A percentile compares a stretch with the other conserved stretches of the same genome.
phyloP scores from a whole-genome alignment of 208 protist genomes.

The Trypanosoma cruzi region DNA sequence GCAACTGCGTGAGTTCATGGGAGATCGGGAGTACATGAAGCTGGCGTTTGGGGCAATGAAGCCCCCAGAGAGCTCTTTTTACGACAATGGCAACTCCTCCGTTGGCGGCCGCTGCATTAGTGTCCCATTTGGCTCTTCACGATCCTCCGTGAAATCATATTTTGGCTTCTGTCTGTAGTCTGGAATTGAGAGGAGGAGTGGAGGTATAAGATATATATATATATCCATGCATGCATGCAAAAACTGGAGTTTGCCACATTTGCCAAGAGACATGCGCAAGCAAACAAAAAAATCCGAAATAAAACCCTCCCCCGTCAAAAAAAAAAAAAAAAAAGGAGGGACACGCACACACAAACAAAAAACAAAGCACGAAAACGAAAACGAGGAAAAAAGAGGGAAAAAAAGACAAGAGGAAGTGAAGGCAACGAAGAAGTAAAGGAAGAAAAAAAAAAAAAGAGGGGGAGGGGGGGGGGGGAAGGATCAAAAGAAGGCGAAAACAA shows the following conservation, averaged over 20 bases:
- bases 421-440: not conserved
- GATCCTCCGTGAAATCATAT: conserved; percentile 27
- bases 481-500: not conserved
- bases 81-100: conserved; percentile 3
- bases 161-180: conserved; percentile 24
- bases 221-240: conserved; percentile 7
- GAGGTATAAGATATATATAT: conserved; percentile 8
- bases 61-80: conserved; percentile 38
- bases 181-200: not conserved
- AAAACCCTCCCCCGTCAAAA: too few relatives aligned
- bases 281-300: too few relatives aligned
- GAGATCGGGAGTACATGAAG: conserved; percentile 53
- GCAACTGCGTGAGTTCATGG: conserved; percentile 41
- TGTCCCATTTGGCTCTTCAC: conserved; percentile 24
- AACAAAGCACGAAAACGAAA: not conserved
- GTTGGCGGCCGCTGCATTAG: conserved; percentile 30
- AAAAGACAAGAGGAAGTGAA: too few relatives aligned
- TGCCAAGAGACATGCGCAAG: not conserved
- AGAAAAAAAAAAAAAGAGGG: not conserved
- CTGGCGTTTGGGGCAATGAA: conserved; percentile 70
- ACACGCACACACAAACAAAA: too few relatives aligned
- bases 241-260: not conserved
- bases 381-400: not conserved
- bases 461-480: not conserved
- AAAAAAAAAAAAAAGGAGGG: too few relatives aligned